Base-by-base conservation (phyloP, 2,329 filamentous ascomycete genomes). In the Penicillium hesseltinei region DNA sequence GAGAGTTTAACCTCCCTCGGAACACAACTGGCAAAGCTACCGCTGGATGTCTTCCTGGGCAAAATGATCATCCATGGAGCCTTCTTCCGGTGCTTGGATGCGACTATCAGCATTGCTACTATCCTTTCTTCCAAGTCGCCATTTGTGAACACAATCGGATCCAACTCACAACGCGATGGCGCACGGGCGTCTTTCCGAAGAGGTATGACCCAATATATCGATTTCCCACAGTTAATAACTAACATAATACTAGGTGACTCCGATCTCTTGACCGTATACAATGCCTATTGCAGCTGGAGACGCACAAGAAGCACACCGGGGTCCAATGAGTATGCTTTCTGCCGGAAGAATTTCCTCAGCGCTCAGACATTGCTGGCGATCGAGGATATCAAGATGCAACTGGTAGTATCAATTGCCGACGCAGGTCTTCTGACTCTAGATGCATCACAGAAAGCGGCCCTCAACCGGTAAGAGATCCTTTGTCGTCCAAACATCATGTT, bases 61-160 rank as follows among this genome's bases (percentile, higher is more conserved):
- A 99, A 99, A 73, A 83, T 99, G 38, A 91, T 97, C 45, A 81
- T 99, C 5, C 83, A 96, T 36, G 91, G 92, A 0, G 86, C 87
- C 5, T 86, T 95, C 39, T 97, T 97, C 78, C 89, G 88, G 68
- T 97, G 93, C 68, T 82, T 97, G 4, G 94, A 99, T 74, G 92
- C 93, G 72, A 86, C 90, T 17, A 84, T 97, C 51, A 97, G 92
- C 2, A 89, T 95, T 55, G 94, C 95, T 7, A 93, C 94, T 8
- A 93, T 96, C 27, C 77, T 99, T 1, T 96, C 92, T 2, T 95
- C 92, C 29, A 99, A 97, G 71, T 96, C 92, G 0, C 94, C 93
- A 0, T 97, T 97, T 72, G 83, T 93, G 0, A 89, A 90, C 2
- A 90, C 92, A 0, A 91, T 96, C 72, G 90, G 91, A 2, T 89